Base-by-base conservation (phyloP, 371 early-diverging fungal genomes). In the Capniomyces stellatus region DNA sequence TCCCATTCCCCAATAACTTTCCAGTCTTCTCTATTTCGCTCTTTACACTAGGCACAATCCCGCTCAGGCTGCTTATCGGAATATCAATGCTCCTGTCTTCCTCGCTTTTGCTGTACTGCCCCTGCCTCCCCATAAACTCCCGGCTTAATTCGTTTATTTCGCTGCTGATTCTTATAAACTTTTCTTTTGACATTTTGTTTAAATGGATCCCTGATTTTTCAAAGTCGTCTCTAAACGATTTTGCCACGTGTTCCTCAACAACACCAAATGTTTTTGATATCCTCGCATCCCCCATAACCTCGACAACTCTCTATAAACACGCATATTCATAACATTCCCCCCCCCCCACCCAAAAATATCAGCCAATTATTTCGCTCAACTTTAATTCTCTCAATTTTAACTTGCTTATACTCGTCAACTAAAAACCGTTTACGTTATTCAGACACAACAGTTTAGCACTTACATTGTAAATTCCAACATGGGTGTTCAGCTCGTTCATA, bases 181-280 rank as follows among this genome's bases (percentile, higher is more conserved):
- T 66, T 1, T 70, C 64, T 2, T 89, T 79, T 23, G 79, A 71
- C 6, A 62, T 57, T 8, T 70, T 71, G 23, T 83, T 72, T 56
- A 96, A 69, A 62, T 90, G 88, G 52, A 95, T 88, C 4, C 97
- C 95, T 0, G 89, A 85, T 58, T 89, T 85, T 72, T 93, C 91
- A 61, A 96, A 96, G 59, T 96, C 97, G 4, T 77, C 60, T 48
- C 89, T 53, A 53, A 96, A 87, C 15, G 89, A 79, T 27, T 75
- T 58, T 0, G 91, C 95, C 0, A 87, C 89, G 19, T 75, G 75
- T 41, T 62, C 71, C 61, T 92, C 94, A 44, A 88, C 82, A 2
- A 70, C 56, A 0, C 75, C 72, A 22, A 87, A 74, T 12, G 61
- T 43, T 1, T 58, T 27, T 27, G 69, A 67, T 43, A 89, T 75